These are phyloP conservation scores for Plasmopara halstedii DNA, from an alignment of 352 stramenopile species.

Conservation along the genomic window DNA sequence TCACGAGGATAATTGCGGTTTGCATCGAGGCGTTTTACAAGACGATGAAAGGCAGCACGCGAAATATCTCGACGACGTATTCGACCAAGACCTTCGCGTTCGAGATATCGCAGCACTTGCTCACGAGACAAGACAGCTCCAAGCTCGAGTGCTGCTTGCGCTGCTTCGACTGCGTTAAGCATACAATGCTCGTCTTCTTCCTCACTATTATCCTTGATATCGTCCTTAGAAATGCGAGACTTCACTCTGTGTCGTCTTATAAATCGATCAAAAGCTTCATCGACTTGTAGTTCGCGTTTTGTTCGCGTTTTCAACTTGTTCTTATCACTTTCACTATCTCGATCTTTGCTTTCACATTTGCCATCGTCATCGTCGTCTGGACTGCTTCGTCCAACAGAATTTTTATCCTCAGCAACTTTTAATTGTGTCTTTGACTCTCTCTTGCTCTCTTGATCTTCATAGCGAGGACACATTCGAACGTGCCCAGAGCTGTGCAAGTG, in stretches of 20 bases:
- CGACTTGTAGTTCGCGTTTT: conserved; percentile 18
- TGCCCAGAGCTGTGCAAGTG: conserved; percentile 65
- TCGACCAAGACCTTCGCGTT: conserved; percentile 33
- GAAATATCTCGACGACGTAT: conserved; percentile 30
- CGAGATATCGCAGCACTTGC: conserved; percentile 51
- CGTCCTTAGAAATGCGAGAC: neutral
- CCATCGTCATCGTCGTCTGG: conserved; percentile 2
- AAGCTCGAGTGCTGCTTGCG: conserved; percentile 66
- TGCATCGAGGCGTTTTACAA: conserved; percentile 35
- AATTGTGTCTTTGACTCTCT: neutral
- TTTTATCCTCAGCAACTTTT: neutral
- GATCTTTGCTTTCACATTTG: conserved; percentile 22
- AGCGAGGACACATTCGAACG: conserved; percentile 50
- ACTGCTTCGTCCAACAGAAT: neutral
- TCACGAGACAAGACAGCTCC: conserved; percentile 48
- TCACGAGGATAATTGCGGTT: conserved; percentile 21
- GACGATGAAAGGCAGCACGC: conserved; percentile 23
- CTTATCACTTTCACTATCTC: conserved; percentile 16
- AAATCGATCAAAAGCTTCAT: conserved; percentile 26
- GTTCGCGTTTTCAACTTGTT: conserved; percentile 1
- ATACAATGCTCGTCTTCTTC: conserved; percentile 18
- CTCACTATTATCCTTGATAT: conserved; percentile 20
- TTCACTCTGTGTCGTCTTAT: conserved; percentile 1
- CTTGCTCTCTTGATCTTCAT: neutral
- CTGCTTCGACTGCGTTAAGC: conserved; percentile 41